Evolutionary conservation across 2,329 filamentous ascomycete genomes (phyloP), one percentile per base, ranked within the genome.

Genomic region (Chaetomium olivaceum): DNA sequence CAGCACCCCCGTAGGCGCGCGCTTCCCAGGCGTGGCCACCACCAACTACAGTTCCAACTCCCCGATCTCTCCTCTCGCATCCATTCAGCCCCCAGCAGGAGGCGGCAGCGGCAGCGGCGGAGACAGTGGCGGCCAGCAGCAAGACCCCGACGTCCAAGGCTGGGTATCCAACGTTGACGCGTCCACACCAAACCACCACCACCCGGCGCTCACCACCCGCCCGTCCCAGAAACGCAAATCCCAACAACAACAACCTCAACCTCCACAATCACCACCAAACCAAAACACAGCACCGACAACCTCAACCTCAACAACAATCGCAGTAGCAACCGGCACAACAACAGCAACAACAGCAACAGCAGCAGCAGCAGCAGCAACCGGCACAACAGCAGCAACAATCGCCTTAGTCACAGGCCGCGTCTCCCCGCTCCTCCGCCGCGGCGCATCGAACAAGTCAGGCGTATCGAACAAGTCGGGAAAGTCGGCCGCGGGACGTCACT

Each of bases 161-260:
- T 87, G 85, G 85, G 83, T 85, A 55, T 80, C 81, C 0, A 83
- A 86, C 43, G 79, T 86, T 1, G 84, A 87, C 66, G 81, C 83
- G 16, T 25, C 62, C 8, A 23, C 39, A 5, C 19, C 46, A 48
- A 5, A 65, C 72, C 11, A 65, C 65, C 11, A 68, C 68, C 7
- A 68, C 69, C 16, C 57, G 55, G 5, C 55, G 60, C 4, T 12
- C 8, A 36, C 67, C 25, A 50, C 61, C 23, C 58, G 65, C 4
- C n/a, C 36, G 21, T 19, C 14, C 36, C 50, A 36, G 4, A 29
- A 29, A 29, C 27, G 27, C 43, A 25, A 33, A n/a, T 56, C 54
- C 33, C 29, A 36, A 14, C 9, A 12, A 9, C 9, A 16, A 58
- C 4, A 33, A n/a, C 33, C 55, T 11, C 33, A 9, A 12, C 33